These are phyloP conservation scores for Nicotiana rustica DNA, from an alignment of 305 asterid genomes.

Conservation along the genomic window DNA sequence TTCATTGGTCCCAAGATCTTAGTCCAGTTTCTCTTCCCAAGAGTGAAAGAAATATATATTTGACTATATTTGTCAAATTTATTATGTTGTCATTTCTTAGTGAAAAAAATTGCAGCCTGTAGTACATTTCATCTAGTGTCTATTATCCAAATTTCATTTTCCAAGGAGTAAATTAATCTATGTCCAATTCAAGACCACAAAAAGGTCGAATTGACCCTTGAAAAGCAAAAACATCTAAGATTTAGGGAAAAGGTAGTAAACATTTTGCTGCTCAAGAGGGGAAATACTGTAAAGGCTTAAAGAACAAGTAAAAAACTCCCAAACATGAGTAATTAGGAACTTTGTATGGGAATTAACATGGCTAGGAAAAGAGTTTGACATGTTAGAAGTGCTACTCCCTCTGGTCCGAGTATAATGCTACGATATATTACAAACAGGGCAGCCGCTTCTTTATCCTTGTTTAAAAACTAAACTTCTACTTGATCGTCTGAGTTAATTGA, in stretches of 20 bases:
- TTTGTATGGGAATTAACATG: not conserved
- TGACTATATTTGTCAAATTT: not conserved
- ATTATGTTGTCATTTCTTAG: not conserved
- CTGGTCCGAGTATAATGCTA: too few species aligned
- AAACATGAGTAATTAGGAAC: too few species aligned
- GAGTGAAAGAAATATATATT: not conserved
- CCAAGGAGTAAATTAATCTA: not conserved
- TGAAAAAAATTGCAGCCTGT: not conserved
- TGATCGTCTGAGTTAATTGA: too few species aligned
- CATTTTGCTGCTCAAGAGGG: too few species aligned
- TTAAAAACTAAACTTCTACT: too few species aligned
- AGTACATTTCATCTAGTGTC: not conserved
- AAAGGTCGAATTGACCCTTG: not conserved
- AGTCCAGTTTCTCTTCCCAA: not conserved
- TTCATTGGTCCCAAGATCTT: not conserved
- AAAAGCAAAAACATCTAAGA: conserved; percentile 1
- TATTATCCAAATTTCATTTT: not conserved
- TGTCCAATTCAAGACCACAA: not conserved
- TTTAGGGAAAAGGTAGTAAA: not conserved
- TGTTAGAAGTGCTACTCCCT: not conserved
- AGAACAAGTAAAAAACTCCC: too few species aligned
- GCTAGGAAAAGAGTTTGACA: not conserved
- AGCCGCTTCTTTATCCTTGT: too few species aligned
- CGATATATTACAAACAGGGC: too few species aligned
- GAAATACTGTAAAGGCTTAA: too few species aligned